Percentiles rank a stretch among this genome's conserved stretches.
phyloP scores from a whole-genome alignment of 768 basidiomycete genomes.

The Amanita subjunquillea region DNA sequence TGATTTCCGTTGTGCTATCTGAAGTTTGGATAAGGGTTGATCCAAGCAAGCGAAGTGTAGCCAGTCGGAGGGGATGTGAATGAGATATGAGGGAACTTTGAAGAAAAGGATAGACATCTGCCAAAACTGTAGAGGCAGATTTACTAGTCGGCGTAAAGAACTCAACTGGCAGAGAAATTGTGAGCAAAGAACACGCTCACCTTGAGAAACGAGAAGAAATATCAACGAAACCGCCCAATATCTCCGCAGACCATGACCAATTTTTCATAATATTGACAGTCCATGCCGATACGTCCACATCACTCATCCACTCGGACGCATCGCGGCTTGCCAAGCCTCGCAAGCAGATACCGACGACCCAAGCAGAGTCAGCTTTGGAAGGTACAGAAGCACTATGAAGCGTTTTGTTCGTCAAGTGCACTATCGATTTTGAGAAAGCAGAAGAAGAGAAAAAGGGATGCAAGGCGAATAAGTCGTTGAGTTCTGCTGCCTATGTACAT shows the following conservation, averaged over 20 bases:
- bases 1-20: constrained; percentile 36
- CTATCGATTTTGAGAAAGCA: constrained; percentile 21
- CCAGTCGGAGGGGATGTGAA: constrained; percentile 53
- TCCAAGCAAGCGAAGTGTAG: constrained; percentile 52
- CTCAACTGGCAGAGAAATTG: neutral
- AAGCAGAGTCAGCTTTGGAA: constrained; percentile 29
- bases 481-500: constrained; percentile 30
- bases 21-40: constrained; percentile 37
- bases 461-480: constrained; percentile 46
- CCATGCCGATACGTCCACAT: constrained; percentile 42
- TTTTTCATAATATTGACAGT: constrained; percentile 27
- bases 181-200: neutral
- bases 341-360: constrained; percentile 55
- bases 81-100: constrained; percentile 58
- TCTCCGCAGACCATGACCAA: constrained; percentile 52
- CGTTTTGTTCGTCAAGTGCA: constrained; percentile 31
- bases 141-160: neutral
- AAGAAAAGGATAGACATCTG: constrained; percentile 33
- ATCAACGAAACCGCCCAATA: constrained; percentile 41
- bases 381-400: constrained; percentile 15
- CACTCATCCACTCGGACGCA: constrained; percentile 32
- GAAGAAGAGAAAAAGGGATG: constrained; percentile 38
- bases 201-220: neutral
- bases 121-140: neutral
- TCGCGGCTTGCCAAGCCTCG: constrained; percentile 35